Conservation (phyloP, 2,329 filamentous ascomycete genomes). For the Fusarium bactridioides region DNA sequence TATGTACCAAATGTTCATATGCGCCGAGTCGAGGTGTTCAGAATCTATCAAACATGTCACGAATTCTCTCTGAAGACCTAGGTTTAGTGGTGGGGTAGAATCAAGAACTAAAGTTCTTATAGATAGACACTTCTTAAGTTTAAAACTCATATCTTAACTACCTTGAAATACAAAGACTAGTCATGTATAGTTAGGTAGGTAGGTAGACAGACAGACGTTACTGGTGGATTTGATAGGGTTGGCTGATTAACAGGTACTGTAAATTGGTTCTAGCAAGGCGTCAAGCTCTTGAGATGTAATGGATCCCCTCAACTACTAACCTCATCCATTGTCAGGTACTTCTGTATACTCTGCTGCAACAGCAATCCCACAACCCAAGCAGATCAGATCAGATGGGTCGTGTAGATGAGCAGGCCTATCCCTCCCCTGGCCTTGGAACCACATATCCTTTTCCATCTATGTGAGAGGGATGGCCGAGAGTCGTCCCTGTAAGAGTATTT, state of each 20-base stretch:
- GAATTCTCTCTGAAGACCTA: not conserved
- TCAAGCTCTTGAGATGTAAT: not conserved
- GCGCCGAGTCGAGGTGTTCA: too few species aligned
- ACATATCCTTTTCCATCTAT: not conserved
- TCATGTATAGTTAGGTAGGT: not conserved
- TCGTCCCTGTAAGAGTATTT: slow-evolving; percentile 12
- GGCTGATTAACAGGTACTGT: not conserved
- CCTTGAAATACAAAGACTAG: not conserved
- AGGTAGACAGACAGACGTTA: not conserved
- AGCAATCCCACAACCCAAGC: slow-evolving; percentile 1
- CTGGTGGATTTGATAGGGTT: not conserved
- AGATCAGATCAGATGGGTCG: not conserved
- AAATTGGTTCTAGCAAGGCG: not conserved
- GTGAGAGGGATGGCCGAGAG: not conserved
- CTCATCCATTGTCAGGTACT: not conserved
- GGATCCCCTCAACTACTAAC: not conserved
- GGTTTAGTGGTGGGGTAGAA: not conserved
- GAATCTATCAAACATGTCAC: not conserved
- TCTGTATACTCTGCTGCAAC: slow-evolving; percentile 6
- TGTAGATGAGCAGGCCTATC: slow-evolving; percentile 1
- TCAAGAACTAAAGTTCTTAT: not conserved
- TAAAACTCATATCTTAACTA: not conserved
- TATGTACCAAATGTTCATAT: not conserved
- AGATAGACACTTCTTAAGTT: too few species aligned
- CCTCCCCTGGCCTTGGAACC: not conserved